Base-by-base conservation (phyloP, 257 asterid genomes). In the Fraxinus americana region DNA sequence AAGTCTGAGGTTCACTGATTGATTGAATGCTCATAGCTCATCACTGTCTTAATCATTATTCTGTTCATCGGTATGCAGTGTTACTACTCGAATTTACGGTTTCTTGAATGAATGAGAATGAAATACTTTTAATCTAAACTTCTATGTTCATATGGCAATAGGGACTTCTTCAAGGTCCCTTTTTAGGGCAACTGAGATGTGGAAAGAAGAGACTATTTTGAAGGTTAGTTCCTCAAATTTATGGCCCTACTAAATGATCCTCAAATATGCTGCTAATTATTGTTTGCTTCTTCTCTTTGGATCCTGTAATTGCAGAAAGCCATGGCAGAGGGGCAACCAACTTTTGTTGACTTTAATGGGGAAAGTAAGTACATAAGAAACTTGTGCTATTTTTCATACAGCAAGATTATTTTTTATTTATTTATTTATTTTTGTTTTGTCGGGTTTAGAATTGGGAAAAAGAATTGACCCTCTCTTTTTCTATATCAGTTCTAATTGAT, bases 91-190 rank as follows among this genome's bases (percentile, higher is more conserved):
- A 27, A 25, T 7, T 71, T 63, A 30, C 14, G 57, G n/a, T 45
- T n/a, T 25, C 43, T 45, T 50, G 25, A 29, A 2, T 63, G 75
- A 13, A 10, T 7, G 70, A 78, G 13, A 73, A 30, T 5, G 74
- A 70, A 17, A 25, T 54, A 54, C 12, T 54, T 2, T 8, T 2
- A 23, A 21, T 61, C 4, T 8, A 63, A 25, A 25, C 35, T 63
- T 3, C 3, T 63, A 4, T 10, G 14, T 9, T 63, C 17, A 9
- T 63, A 12, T 25, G 69, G 5, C 35, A 3, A 35, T 35, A 25
- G 99, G 99, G 79, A 96, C 99, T 72, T 96, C 99, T 77, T 84
- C 97, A 5, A 91, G 98, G 85, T 96, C 99, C 50, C 89, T 92
- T 77, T 73, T 78, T 36, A 96, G 85, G 91, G 99, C 89, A 16